phyloP scores from a whole-genome alignment of 305 asterid genomes.

The Plantago rigida region DNA sequence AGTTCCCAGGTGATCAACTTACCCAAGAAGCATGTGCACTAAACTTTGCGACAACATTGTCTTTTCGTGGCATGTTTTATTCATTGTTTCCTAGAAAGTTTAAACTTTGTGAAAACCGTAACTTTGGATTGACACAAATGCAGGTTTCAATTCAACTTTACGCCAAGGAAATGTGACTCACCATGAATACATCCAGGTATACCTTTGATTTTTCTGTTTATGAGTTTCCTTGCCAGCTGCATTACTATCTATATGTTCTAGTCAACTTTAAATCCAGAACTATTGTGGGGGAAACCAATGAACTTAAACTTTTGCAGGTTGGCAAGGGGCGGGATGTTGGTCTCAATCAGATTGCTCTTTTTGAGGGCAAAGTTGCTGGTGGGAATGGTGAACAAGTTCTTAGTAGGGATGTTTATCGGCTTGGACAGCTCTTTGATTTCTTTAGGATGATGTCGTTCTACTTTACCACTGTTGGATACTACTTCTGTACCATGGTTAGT shows the following conservation, averaged over 20 bases:
- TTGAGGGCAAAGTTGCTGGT: constrained; percentile 96
- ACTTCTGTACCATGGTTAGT: constrained; percentile 86
- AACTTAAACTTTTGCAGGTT: constrained; percentile 42
- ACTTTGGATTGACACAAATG: constrained; percentile 26
- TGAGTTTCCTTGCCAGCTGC: not conserved
- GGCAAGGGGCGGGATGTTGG: constrained; percentile 92
- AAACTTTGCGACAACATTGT: no score
- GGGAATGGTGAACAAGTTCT: constrained; percentile 96
- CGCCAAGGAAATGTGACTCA: constrained; percentile 97
- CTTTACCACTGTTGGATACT: constrained; percentile 94
- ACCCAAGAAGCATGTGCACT: no score
- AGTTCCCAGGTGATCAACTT: no score
- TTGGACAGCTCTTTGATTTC: constrained; percentile 90
- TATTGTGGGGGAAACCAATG: constrained; percentile 19
- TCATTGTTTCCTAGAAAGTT: constrained; percentile 9
- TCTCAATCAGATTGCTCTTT: constrained; percentile 84
- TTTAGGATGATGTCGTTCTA: constrained; percentile 87
- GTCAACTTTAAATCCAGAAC: constrained; percentile 10
- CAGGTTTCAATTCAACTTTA: constrained; percentile 90
- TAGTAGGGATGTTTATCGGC: constrained; percentile 85
- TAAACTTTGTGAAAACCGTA: constrained; percentile 16
- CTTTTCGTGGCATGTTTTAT: constrained; percentile 8
- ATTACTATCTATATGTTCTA: not conserved
- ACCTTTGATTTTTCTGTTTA: not conserved
- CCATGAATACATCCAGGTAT: constrained; percentile 95